phyloP scores from a whole-genome alignment of 192 early-diverging fungal genomes.

The Borealophlyctis nickersoniae region DNA sequence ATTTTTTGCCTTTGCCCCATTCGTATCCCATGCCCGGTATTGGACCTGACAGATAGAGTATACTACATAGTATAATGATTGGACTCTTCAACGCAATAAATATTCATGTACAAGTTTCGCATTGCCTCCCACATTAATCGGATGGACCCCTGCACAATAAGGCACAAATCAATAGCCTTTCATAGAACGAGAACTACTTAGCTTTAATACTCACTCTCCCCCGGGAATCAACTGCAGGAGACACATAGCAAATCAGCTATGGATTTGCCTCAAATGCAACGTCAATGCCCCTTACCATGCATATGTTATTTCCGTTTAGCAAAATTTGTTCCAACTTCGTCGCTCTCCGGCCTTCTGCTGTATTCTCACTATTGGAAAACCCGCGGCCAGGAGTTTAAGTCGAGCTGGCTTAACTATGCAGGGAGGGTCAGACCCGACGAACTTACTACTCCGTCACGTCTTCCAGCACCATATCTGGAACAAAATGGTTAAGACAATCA shows the following conservation, averaged over 20 bases:
- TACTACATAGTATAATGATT: too few species aligned
- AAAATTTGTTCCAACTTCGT: conserved; percentile 86
- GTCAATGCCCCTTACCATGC: conserved; percentile 64
- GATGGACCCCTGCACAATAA: too few species aligned
- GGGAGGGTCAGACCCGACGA: background rate
- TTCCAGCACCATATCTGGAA: conserved; percentile 89
- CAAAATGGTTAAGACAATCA: background rate
- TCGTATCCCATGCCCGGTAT: background rate
- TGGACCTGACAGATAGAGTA: too few species aligned
- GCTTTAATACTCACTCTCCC: conserved; percentile 41
- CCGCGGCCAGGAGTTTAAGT: background rate
- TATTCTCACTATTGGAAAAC: conserved; percentile 61
- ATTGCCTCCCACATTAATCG: too few species aligned
- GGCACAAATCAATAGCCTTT: too few species aligned
- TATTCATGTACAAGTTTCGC: too few species aligned
- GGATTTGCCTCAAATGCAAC: background rate
- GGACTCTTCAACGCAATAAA: too few species aligned
- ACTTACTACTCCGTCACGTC: conserved; percentile 93
- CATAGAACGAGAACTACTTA: too few species aligned
- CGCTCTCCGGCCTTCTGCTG: conserved; percentile 68
- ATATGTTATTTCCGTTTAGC: conserved; percentile 96
- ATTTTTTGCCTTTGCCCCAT: conserved; percentile 28
- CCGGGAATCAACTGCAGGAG: conserved; percentile 38
- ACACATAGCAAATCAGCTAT: background rate
- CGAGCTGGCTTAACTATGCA: background rate